Conservation (phyloP, 2,329 filamentous ascomycete species). For the Fusarium torulosum region DNA sequence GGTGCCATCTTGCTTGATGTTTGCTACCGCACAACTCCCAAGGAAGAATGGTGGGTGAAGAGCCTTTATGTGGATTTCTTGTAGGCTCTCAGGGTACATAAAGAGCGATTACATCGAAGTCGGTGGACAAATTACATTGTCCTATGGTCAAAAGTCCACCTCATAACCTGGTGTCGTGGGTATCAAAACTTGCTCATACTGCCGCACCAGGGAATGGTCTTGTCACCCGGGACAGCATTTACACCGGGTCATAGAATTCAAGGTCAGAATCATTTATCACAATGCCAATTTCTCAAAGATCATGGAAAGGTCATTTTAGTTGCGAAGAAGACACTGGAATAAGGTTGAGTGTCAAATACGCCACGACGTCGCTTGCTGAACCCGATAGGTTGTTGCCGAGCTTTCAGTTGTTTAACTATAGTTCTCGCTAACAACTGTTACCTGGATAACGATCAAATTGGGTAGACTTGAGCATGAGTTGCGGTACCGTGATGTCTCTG, state of each 20-base stretch:
- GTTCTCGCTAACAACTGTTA: neutral
- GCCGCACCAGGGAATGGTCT: conserved; percentile 33
- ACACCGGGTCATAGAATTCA: neutral
- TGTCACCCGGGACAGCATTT: neutral
- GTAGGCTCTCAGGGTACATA: neutral
- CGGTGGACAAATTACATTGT: conserved; percentile 1
- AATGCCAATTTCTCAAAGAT: neutral
- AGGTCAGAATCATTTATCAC: neutral
- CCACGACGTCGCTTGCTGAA: conserved; percentile 15
- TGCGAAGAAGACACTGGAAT: neutral
- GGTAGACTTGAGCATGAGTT: neutral
- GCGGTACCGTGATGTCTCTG: too few species aligned
- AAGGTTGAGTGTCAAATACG: conserved; percentile 9
- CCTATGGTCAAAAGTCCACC: neutral
- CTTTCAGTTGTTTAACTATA: neutral
- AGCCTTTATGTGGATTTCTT: conserved; percentile 16
- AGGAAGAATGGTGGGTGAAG: neutral
- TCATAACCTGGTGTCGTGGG: conserved; percentile 6
- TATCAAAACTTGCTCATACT: conserved; percentile 53
- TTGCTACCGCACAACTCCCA: neutral
- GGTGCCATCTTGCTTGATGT: conserved; percentile 26
- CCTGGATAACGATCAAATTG: too few species aligned
- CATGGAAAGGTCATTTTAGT: neutral
- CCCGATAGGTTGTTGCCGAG: neutral
- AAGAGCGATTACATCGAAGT: neutral